Conservation (phyloP, 768 basidiomycete genomes). For the Lactarius tabidus region DNA sequence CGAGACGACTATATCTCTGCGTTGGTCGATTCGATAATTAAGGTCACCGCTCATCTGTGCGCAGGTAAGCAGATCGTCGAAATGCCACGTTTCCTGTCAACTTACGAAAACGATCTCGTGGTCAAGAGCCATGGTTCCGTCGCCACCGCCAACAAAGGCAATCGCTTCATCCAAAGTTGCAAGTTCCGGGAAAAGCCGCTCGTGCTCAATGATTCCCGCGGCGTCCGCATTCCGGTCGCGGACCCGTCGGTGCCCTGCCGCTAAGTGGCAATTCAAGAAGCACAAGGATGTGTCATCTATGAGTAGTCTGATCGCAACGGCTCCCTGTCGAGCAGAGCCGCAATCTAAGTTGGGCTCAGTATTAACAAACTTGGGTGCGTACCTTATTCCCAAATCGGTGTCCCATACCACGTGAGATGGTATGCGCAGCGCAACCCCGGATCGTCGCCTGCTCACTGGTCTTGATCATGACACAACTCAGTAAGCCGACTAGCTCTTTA, state of each 20-base stretch:
- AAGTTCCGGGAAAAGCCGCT: conserved; percentile 52
- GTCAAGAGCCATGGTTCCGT: conserved; percentile 89
- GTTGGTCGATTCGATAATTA: conserved; percentile 96
- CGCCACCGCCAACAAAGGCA: conserved; percentile 84
- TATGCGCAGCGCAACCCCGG: conserved; percentile 68
- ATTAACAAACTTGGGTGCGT: conserved; percentile 23
- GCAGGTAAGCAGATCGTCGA: not conserved
- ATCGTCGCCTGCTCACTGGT: conserved; percentile 55
- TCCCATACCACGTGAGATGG: conserved; percentile 88
- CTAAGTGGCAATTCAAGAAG: conserved; percentile 95
- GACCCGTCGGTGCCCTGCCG: conserved; percentile 86
- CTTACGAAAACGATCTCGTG: conserved; percentile 91
- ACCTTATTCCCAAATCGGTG: conserved; percentile 97
- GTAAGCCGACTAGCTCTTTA: conserved; percentile 88
- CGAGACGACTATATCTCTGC: conserved; percentile 75
- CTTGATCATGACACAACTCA: conserved; percentile 74
- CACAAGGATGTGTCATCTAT: conserved; percentile 92
- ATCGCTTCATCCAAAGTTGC: conserved; percentile 50
- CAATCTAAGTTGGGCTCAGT: not conserved
- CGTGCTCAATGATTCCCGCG: conserved; percentile 82
- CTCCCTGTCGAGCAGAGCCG: conserved; percentile 69
- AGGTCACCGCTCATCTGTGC: conserved; percentile 83
- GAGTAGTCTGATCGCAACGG: conserved; percentile 83
- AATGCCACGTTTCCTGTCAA: conserved; percentile 21
- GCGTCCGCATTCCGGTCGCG: conserved; percentile 84